Base-by-base conservation (phyloP, 805 yeast species). In the Pichia kluyveri region DNA sequence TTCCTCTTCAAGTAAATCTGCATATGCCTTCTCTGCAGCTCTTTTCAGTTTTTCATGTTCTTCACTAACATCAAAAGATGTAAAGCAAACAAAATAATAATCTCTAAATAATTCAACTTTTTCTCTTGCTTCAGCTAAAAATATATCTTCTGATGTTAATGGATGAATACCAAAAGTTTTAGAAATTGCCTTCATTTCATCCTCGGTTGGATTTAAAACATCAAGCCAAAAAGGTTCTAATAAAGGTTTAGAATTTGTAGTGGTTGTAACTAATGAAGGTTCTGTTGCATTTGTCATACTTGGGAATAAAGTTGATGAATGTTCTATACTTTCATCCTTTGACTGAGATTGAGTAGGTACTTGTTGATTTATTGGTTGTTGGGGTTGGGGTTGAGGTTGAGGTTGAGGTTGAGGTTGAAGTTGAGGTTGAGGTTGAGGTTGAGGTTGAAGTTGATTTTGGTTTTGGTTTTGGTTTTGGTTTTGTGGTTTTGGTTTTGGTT, bases 151-250 rank as follows among this genome's bases (percentile, higher is more conserved):
- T 0, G 97, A 86, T 0, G 99, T 91, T 57, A 91, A 75, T 0
- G 99, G 99, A 65, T 91, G 99, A 48, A 91, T 87, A 1, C 95
- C 96, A 68, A 91, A 91, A 0, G 97, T 81, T 58, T 88, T 88
- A 28, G 95, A 79, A 14, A 91, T 57, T 0, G 84, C 93, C 59
- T 91, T 89, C 95, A 93, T 87, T 64, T 91, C 99, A 56, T 89
- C 97, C 60, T 93, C 98, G 0, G 96, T 86, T 11, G 99, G 99
- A 59, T 87, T 84, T 49, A 86, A 69, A 12, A 91, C 85, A 64
- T 91, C 98, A 11, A 91, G 72, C 99, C 99, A 91, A 72, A 91
- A 89, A 17, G 96, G 90, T 12, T 54, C 43, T 3, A 47, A 34
- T 34, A 41, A 47, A 8, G 38, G 15, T 42, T 41, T 46, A 17